Conservation (phyloP, 2,329 filamentous ascomycete species). For the Ophiostoma himal-ulmi region DNA sequence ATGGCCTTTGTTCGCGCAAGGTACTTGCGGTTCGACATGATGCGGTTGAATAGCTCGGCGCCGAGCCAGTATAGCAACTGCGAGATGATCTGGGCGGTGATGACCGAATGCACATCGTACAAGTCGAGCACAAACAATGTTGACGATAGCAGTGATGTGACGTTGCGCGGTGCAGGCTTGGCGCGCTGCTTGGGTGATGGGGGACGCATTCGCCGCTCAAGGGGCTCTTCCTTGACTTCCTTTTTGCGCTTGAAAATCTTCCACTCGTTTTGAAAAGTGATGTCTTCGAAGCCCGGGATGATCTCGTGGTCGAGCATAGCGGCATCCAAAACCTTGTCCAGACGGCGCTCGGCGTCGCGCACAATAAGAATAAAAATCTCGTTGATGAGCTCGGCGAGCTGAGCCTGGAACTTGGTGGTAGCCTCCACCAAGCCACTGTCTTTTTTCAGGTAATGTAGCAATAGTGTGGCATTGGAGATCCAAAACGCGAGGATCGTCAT, state of each 20-base stretch:
- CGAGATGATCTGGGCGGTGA: conserved; percentile 82
- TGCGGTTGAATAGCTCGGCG: conserved; percentile 92
- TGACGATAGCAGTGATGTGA: conserved; percentile 90
- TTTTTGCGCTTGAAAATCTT: conserved; percentile 90
- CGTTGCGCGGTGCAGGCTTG: conserved; percentile 87
- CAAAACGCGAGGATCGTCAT: conserved; percentile 99
- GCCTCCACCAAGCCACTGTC: conserved; percentile 73
- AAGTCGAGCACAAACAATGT: conserved; percentile 95
- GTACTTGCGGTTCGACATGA: conserved; percentile 95
- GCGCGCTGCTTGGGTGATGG: conserved; percentile 90
- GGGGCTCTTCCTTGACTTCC: conserved; percentile 81
- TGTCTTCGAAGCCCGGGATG: conserved; percentile 93
- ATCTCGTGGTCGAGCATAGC: conserved; percentile 98
- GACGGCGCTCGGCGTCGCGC: conserved; percentile 85
- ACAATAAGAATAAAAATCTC: conserved; percentile 99
- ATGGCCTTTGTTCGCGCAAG: conserved; percentile 95
- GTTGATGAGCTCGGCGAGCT: conserved; percentile 90
- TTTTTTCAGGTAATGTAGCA: conserved; percentile 97
- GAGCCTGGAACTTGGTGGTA: conserved; percentile 83
- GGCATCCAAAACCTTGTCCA: conserved; percentile 89
- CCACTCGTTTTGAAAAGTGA: conserved; percentile 97
- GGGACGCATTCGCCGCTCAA: conserved; percentile 84
- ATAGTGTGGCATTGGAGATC: conserved; percentile 92
- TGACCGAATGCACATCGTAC: conserved; percentile 98
- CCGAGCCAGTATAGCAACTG: conserved; percentile 96